Base-by-base conservation (phyloP, 129 eudicot genomes). In the Artemisia tridentata region DNA sequence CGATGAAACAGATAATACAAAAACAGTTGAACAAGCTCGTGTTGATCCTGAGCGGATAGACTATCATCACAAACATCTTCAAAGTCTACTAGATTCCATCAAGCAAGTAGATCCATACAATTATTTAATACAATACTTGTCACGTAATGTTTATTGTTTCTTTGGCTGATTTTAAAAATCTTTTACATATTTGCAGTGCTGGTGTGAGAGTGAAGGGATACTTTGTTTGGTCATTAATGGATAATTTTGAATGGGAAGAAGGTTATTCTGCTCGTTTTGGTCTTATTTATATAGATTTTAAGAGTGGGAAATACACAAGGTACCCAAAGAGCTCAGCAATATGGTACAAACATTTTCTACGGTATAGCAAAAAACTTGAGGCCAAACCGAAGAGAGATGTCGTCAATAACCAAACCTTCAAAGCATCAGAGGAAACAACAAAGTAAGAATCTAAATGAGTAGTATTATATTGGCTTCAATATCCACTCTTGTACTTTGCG, bases 231-330 rank as follows among this genome's bases (percentile, higher is more conserved):
- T 82, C 86, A 19, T 63, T 82, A 18, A 45, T 73, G 74, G 86
- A 83, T 72, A 83, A 80, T 31, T 80, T 79, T 63, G 88, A 83
- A 59, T 83, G 84, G 84, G 38, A 43, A 2, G 19, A 21, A 1
- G 82, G 84, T 23, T 83, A 75, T 41, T 63, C 80, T 1, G 62
- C 56, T 62, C 81, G 88, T n/a, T 80, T 79, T 20, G 88, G 88
- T n/a, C 63, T 83, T 21, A 54, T 58, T 43, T 79, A 75, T 63
- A 78, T 83, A 11, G 88, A 83, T 47, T 80, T 50, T 41, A 63
- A 45, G 4, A 20, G 81, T 46, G 84, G 81, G 5, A 75, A 75
- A 57, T 75, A 75, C 48, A 66, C 73, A 46, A 67, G 79, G 60
- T 75, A 75, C 51, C 79, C 79, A 34, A 75, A 75, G 25, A 57